Evolutionary conservation across 108 stramenopile species (phyloP), one percentile per base, ranked within the genome.

Genomic region (Conticribra weissflogii): DNA sequence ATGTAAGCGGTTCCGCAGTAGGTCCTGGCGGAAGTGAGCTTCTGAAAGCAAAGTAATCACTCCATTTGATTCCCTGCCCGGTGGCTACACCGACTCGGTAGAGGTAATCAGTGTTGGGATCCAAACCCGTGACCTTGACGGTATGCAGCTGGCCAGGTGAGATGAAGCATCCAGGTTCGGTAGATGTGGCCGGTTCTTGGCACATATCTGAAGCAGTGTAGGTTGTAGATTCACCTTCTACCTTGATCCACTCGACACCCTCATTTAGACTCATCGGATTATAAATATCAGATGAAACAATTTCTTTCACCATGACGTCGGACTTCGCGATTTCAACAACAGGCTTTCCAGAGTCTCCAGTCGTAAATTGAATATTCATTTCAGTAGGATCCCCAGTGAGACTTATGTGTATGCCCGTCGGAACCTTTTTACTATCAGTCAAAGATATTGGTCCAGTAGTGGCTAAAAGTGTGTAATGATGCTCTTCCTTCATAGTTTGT

Each of bases 131-230:
- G 25, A 88, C 30, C n/a, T 51, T 55, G 41, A 88, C 79, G 32
- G 80, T 74, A 59, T 89, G 88, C 7, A 89, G 65, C 30, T 73
- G 45, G 28, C 88, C 87, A 33, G 91, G 91, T 3, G 76, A 56
- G 4, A 70, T 51, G 64, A 89, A 89, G 21, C 64, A 70, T 7
- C 85, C 87, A 7, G 83, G 60, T 54, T 82, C 80, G 3, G 68
- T 79, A 8, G 66, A 65, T 51, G 82, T 91, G n/a, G 85, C 88
- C 3, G 87, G 88, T 41, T 65, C 79, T 56, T 81, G 71, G 62
- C 91, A 93, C 86, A 93, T 73, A 53, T 93, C 91, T 0, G 47
- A 41, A 4, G 86, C 81, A 23, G 52, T 21, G 51, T 93, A 93
- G n/a, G 88, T 88, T 18, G 72, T 63, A 23, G 75, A 70, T n/a